Conservation (phyloP, 2,329 filamentous ascomycete genomes). For the Alternaria conjuncta region DNA sequence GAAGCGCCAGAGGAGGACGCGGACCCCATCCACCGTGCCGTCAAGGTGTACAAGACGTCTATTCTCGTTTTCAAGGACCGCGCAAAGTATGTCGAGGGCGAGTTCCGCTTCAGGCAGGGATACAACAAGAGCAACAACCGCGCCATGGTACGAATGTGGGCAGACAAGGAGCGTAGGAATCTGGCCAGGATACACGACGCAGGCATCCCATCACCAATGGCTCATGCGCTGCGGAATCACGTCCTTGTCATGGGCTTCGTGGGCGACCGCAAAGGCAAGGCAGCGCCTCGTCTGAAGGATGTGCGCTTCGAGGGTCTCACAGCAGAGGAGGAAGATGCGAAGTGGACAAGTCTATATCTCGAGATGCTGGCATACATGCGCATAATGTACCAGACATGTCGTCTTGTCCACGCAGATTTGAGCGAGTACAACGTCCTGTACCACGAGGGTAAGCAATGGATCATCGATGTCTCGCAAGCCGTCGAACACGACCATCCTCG, state of each 20-base stretch:
- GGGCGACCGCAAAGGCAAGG: constrained; percentile 83
- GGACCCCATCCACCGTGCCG: constrained; percentile 73
- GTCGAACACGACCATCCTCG: constrained; percentile 96
- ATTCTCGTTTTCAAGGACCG: constrained; percentile 98
- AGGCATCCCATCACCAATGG: constrained; percentile 89
- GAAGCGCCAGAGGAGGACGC: constrained; percentile 57
- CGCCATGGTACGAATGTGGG: constrained; percentile 98
- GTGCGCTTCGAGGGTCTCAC: constrained; percentile 75
- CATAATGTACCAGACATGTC: constrained; percentile 89
- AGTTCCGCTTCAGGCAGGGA: constrained; percentile 87
- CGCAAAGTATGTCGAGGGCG: constrained; percentile 92
- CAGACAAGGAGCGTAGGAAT: constrained; percentile 98
- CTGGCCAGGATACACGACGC: constrained; percentile 81
- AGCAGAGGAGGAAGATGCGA: constrained; percentile 60
- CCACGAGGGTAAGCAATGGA: constrained; percentile 79
- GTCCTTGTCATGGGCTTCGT: constrained; percentile 95
- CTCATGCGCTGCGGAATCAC: constrained; percentile 87
- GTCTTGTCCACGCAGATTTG: constrained; percentile 91
- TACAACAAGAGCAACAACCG: constrained; percentile 95
- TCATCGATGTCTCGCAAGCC: constrained; percentile 97
- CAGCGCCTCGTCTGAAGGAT: constrained; percentile 87
- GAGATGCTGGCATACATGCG: constrained; percentile 90
- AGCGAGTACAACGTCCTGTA: constrained; percentile 99
- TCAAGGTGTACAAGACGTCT: constrained; percentile 99
- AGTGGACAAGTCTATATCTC: constrained; percentile 80